phyloP scores from a whole-genome alignment of 257 asterid species.

The Forsythia suspensa region DNA sequence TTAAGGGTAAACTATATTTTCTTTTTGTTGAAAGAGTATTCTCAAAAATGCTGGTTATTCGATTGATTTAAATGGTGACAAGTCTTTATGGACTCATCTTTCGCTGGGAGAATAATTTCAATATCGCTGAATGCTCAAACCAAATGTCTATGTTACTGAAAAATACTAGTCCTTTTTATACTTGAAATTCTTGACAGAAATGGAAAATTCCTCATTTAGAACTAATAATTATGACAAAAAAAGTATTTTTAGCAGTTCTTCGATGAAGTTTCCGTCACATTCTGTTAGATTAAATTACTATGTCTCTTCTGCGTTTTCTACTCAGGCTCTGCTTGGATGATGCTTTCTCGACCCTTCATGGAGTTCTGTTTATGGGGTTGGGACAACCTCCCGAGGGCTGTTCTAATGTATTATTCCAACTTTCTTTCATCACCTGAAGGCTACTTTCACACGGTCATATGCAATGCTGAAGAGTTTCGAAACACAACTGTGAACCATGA shows the following conservation, averaged over 20 bases:
- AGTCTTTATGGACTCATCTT: too few relatives aligned
- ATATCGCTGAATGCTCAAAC: background rate
- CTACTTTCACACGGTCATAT: constrained; percentile 74
- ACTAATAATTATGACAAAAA: too few relatives aligned
- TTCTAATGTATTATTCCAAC: constrained; percentile 70
- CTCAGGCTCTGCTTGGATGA: constrained; percentile 87
- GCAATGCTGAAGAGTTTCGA: constrained; percentile 62
- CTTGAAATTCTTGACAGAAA: too few relatives aligned
- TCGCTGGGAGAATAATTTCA: too few relatives aligned
- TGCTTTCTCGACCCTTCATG: constrained; percentile 73
- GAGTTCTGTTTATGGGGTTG: constrained; percentile 77
- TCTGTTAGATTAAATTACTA: too few relatives aligned
- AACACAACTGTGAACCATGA: constrained; percentile 80
- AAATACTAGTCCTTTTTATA: too few relatives aligned
- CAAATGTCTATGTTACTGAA: background rate
- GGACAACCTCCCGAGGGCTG: constrained; percentile 72
- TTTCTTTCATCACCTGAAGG: constrained; percentile 84
- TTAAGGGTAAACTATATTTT: background rate
- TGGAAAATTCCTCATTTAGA: too few relatives aligned
- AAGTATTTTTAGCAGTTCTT: too few relatives aligned
- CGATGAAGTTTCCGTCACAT: too few relatives aligned
- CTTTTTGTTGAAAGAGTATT: too few relatives aligned
- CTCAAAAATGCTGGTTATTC: too few relatives aligned
- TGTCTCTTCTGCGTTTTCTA: constrained; percentile 1
- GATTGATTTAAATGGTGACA: too few relatives aligned